Evolutionary conservation across 768 basidiomycete genomes (phyloP), one percentile per base, ranked within the genome.

Genomic region (Pleurotus djamor): DNA sequence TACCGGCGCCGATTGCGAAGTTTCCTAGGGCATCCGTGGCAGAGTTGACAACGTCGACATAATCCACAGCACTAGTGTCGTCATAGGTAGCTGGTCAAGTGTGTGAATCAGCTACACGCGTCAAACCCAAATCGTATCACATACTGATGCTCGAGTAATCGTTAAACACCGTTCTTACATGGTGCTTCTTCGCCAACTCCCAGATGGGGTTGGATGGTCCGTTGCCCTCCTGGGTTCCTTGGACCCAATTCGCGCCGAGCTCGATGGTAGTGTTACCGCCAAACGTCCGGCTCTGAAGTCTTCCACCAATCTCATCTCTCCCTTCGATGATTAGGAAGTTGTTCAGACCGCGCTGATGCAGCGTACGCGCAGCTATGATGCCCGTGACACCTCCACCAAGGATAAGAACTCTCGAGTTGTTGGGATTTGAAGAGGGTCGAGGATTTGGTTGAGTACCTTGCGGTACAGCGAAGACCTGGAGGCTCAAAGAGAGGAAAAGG

Each of bases 341-440:
- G n/a, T 77, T 61, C 62, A 87, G 77, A 4, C 83, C 83, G 21
- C 77, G 71, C 49, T 79, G 69, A 48, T 85, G 77, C 6, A 88
- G 73, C 0, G 85, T 82, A 33, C 82, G 79, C 10, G 88, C 88
- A 8, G 87, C 86, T 37, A 85, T 84, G 16, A 88, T 72, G 8
- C 88, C 88, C 4, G 88, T 72, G 43, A 88, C 79, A 7, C 88
- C 87, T 35, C 85, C 87, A 4, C 88, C 88, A 28, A 88, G 76
- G 54, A 89, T 83, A 43, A 89, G 77, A 12, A 87, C 79, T 6
- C 66, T 74, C 9, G 59, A 34, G 57, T 69, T 55, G 6, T 41
- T 41, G n/a, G 38, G 32, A 4, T 57, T 14, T 21, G 51, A 12
- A 9, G 32, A 16, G 9, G 28, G 5, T 2, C 6, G 14, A 50